phyloP scores from a whole-genome alignment of 1,284 basidiomycete genomes.

The Ceratobasidium sp. region DNA sequence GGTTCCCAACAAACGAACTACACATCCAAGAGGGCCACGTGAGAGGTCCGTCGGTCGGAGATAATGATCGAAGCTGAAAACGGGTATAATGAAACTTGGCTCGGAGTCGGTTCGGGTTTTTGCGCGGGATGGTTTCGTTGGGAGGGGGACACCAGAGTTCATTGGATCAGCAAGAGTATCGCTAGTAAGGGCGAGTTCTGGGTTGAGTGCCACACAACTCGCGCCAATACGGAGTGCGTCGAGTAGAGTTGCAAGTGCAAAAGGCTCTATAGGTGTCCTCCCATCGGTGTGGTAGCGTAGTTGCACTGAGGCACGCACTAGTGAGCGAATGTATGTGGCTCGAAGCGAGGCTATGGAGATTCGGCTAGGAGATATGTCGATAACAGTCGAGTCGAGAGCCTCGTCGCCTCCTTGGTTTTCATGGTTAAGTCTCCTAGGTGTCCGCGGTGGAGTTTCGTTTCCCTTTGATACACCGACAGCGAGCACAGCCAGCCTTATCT shows the following conservation, averaged over 20 bases:
- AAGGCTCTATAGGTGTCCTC: constrained; percentile 27
- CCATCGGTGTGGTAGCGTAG: constrained; percentile 38
- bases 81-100: constrained; percentile 21
- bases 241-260: constrained; percentile 25
- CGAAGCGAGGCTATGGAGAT: constrained; percentile 10
- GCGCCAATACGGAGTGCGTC: constrained; percentile 35
- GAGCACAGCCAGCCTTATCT: constrained; percentile 15
- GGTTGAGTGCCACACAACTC: constrained; percentile 5
- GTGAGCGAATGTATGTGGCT: constrained; percentile 27
- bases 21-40: constrained; percentile 34
- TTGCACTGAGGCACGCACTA: constrained; percentile 29
- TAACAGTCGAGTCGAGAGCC: not conserved
- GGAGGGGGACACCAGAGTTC: too few relatives aligned
- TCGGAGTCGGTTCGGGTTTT: not conserved
- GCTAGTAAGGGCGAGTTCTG: not conserved
- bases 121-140: not conserved
- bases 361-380: not conserved
- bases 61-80: constrained; percentile 38
- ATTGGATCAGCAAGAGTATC: too few relatives aligned
- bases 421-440: not conserved
- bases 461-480: not conserved
- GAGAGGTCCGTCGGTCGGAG: constrained; percentile 28
- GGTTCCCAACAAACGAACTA: constrained; percentile 18
- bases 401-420: too few relatives aligned
- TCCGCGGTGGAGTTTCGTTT: not conserved